Percentiles rank a stretch among this genome's conserved stretches.
These are phyloP conservation scores for Cnidoscolus chayamansa DNA, from an alignment of 441 rosid species.

Conservation along the genomic window DNA sequence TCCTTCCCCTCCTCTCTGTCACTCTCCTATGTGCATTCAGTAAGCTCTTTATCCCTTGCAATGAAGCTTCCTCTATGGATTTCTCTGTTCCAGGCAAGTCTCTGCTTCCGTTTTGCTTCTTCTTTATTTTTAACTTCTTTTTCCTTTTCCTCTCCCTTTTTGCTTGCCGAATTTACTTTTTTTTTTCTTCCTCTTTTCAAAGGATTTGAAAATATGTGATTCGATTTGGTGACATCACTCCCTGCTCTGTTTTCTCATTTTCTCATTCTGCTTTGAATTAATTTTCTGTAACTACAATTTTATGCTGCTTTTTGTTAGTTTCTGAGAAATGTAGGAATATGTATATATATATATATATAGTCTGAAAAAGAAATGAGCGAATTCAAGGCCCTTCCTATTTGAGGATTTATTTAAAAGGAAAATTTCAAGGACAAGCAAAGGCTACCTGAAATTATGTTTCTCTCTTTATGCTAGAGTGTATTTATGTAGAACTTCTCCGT, in stretches of 20 bases:
- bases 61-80: slow-evolving; percentile 31
- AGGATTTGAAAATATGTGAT: neutral
- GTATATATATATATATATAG: neutral
- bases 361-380: neutral
- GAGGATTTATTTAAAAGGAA: no score
- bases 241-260: neutral
- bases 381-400: neutral
- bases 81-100: slow-evolving; percentile 39
- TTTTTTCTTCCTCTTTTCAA: no score
- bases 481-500: no score
- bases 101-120: neutral
- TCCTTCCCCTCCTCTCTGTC: no score
- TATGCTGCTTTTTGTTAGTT: neutral
- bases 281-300: neutral
- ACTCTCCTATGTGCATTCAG: no score
- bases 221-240: neutral
- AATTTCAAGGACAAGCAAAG: no score
- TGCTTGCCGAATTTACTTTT: no score
- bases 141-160: neutral
- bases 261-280: neutral
- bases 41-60: neutral
- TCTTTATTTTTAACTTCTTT: neutral
- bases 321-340: neutral
- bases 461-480: neutral
- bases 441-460: neutral